Evolutionary conservation across 2,329 filamentous ascomycete species (phyloP), one percentile per base, ranked within the genome.

Genomic region (Calonectria henricotiae): DNA sequence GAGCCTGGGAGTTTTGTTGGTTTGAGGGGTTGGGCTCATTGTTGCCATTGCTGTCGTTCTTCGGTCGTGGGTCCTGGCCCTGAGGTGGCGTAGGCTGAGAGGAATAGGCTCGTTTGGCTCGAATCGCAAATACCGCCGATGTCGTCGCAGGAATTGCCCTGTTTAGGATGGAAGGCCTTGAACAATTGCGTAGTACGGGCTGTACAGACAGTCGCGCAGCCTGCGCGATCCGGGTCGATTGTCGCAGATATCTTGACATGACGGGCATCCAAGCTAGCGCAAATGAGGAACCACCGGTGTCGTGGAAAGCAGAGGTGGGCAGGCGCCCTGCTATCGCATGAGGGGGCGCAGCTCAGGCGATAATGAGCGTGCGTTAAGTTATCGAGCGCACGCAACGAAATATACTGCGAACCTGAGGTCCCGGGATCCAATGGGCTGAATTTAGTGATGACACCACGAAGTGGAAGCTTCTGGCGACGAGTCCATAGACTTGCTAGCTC

Each of bases 231-330:
- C 89, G 88, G 85, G 89, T 89, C 81, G 91, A 88, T 82, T 90
- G 89, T 81, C 91, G 89, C 75, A 93, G 84, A 78, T 91, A 85
- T 78, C 89, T 89, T 81, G 90, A 90, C 91, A 93, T 93, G 83
- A 81, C 77, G 75, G 75, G 73, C 73, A 73, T 76, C 70, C 71
- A 72, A 71, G 74, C 74, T 77, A 75, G 79, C 78, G 79, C 75
- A 72, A 76, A 64, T 77, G 77, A 80, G 81, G 81, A 78, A 80
- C 74, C 75, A 78, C 81, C 81, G 81, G 80, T 72, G 73, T 75
- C 74, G 73, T 75, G 67, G 70, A 68, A 55, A 71, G 72, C 69
- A 71, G 65, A 73, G 64, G 70, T 58, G 71, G 51, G 65, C 69
- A 63, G 70, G 65, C 69, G 74, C 74, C 76, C 73, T 73, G 69